Percentiles rank a stretch among this genome's conserved stretches.
These are phyloP conservation scores for Paraphysoderma sedebokerense DNA, from an alignment of 371 early-diverging fungal genomes.

Conservation along the genomic window DNA sequence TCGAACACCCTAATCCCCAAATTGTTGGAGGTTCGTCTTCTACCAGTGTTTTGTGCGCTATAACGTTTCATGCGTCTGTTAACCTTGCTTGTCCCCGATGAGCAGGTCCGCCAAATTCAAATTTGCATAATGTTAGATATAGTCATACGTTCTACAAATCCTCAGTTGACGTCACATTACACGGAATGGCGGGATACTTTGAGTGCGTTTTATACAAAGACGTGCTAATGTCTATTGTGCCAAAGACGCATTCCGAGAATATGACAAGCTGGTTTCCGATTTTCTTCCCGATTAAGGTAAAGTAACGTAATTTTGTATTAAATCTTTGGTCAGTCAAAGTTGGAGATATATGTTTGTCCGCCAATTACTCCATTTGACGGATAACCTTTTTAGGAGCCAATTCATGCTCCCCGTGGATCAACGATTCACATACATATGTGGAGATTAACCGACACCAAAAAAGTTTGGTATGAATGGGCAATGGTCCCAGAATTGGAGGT, in stretches of 20 bases:
- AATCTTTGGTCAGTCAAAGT: not conserved
- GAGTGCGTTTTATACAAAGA: conserved; percentile 70
- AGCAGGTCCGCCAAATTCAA: too few species aligned
- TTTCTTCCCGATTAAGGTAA: conserved; percentile 64
- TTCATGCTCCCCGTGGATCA: conserved; percentile 38
- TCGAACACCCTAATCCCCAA: conserved; percentile 50
- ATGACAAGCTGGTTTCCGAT: conserved; percentile 98
- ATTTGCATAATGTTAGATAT: too few species aligned
- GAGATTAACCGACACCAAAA: conserved; percentile 50
- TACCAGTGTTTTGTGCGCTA: too few species aligned
- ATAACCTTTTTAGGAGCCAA: conserved; percentile 34
- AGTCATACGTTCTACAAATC: too few species aligned
- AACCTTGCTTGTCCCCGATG: too few species aligned
- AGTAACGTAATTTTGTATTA: not conserved
- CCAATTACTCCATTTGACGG: not conserved
- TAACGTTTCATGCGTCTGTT: too few species aligned
- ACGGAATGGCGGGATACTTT: conserved; percentile 92
- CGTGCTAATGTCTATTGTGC: conserved; percentile 67
- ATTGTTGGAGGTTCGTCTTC: too few species aligned
- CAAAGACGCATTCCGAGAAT: conserved; percentile 62
- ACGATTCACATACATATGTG: conserved; percentile 60
- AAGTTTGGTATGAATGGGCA: conserved; percentile 93
- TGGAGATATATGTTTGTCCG: not conserved
- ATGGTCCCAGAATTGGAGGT: conserved; percentile 15
- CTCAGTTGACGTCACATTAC: conserved; percentile 34